A percentile compares a stretch with the other conserved stretches of the same genome.
phyloP scores from a whole-genome alignment of 139 green algal genomes.

The Klebsormidium nitens region DNA sequence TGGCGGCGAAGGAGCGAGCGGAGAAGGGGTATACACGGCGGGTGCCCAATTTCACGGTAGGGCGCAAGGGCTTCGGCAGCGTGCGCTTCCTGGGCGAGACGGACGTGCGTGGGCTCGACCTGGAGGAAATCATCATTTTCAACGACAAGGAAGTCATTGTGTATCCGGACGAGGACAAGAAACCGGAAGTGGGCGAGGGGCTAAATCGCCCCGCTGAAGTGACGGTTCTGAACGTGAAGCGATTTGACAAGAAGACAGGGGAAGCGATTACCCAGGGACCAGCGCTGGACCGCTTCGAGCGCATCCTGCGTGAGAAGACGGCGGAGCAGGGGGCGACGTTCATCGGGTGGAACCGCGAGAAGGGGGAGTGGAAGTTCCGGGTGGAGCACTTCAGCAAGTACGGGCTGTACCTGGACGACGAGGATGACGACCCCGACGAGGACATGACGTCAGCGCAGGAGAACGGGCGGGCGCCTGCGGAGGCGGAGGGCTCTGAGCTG shows the following conservation, averaged over 20 bases:
- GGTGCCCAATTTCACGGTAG: slow-evolving; percentile 67
- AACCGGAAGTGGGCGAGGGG: slow-evolving; percentile 69
- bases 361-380: slow-evolving; percentile 75
- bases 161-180: slow-evolving; percentile 60
- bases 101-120: slow-evolving; percentile 65
- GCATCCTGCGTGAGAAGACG: slow-evolving; percentile 50
- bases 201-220: slow-evolving; percentile 77
- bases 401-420: slow-evolving; percentile 50
- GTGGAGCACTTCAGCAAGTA: slow-evolving; percentile 93
- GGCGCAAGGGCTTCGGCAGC: slow-evolving; percentile 51
- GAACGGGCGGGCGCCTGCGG: not conserved
- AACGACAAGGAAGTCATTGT: slow-evolving; percentile 54
- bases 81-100: slow-evolving; percentile 74
- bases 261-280: slow-evolving; percentile 51
- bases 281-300: slow-evolving; percentile 47
- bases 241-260: slow-evolving; percentile 46
- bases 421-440: slow-evolving; percentile 31
- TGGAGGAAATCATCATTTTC: slow-evolving; percentile 68
- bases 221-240: slow-evolving; percentile 60
- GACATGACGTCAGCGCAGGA: slow-evolving; percentile 47
- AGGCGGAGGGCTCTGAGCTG: too few relatives aligned
- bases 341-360: slow-evolving; percentile 63
- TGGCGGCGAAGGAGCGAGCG: slow-evolving; percentile 54
- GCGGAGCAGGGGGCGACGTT: slow-evolving; percentile 67
- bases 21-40: slow-evolving; percentile 45